Evolutionary conservation across 306 rosid species (phyloP).

Genomic region (barrel medic (Medicago truncatula)): MtrunA17r5.0-ANR NC_053042.1:19550501-19551000

Average conservation of each 20-base stretch:
- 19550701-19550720: background rate
- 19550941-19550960: background rate
- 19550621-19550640: slow-evolving; percentile 33
- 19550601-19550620: background rate
- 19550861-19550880: background rate
- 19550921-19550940: slow-evolving; percentile 13
- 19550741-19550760: background rate
- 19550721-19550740: background rate
- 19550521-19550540: background rate
- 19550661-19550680: background rate
- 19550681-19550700: background rate
- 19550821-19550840: background rate
- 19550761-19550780: background rate
- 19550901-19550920: background rate
- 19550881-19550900: background rate
- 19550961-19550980: background rate
- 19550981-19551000: background rate
- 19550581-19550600: background rate
- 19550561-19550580: background rate
- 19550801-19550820: background rate
- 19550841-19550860: background rate
- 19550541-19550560: slow-evolving; percentile 19
- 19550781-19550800: background rate
- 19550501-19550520: slow-evolving; percentile 6
- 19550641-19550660: slow-evolving; percentile 44